Conservation (phyloP, 495 filamentous ascomycete genomes). For the Parachaetomium inaequale region DNA sequence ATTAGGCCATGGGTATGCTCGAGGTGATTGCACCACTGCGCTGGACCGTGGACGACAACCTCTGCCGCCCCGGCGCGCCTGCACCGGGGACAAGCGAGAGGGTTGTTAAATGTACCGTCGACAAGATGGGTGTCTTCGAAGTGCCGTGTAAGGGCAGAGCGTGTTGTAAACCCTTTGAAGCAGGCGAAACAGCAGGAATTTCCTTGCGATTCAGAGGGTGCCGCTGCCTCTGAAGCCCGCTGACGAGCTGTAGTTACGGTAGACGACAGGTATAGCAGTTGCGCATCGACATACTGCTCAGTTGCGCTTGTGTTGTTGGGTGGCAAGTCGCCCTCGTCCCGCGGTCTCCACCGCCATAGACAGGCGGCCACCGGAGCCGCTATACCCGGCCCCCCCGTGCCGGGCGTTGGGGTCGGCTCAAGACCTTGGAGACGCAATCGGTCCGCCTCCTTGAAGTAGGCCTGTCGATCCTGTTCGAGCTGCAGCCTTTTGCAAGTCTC, state of each 20-base stretch:
- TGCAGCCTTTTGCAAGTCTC: slow-evolving; percentile 16
- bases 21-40: slow-evolving; percentile 15
- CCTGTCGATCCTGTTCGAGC: slow-evolving; percentile 16
- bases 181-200: slow-evolving; percentile 14
- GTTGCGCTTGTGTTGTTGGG: slow-evolving; percentile 7
- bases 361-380: slow-evolving; percentile 12
- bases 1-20: slow-evolving; percentile 15
- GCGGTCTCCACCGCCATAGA: slow-evolving; percentile 5
- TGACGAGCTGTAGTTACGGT: not conserved
- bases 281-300: slow-evolving; percentile 10
- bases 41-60: slow-evolving; percentile 12
- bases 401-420: slow-evolving; percentile 13
- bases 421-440: slow-evolving; percentile 16
- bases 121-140: slow-evolving; percentile 12
- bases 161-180: slow-evolving; percentile 8
- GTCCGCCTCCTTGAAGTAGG: slow-evolving; percentile 18
- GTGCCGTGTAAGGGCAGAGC: slow-evolving; percentile 15
- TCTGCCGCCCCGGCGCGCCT: slow-evolving; percentile 11
- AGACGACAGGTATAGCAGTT: slow-evolving; percentile 14
- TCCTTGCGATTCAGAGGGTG: slow-evolving; percentile 5
- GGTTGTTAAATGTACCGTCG: slow-evolving; percentile 14
- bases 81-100: slow-evolving; percentile 12
- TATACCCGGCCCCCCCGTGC: slow-evolving; percentile 9
- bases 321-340: slow-evolving; percentile 3
- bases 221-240: slow-evolving; percentile 1